phyloP scores from a whole-genome alignment of 2,329 filamentous ascomycete genomes.

The Botrytis pseudocinerea region DNA sequence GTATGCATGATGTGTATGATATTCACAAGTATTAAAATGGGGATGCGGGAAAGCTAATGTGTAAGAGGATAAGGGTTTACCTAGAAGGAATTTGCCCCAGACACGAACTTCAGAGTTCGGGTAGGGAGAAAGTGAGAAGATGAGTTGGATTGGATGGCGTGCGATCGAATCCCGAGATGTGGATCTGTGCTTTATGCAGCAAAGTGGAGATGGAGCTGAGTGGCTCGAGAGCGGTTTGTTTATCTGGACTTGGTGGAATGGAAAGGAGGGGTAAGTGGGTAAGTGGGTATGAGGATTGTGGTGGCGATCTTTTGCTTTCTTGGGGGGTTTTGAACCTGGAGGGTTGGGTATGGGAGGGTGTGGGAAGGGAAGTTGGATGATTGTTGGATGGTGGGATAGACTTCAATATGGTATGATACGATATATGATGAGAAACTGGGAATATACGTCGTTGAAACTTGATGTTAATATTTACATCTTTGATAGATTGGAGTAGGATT shows the following conservation, averaged over 20 bases:
- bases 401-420: background rate
- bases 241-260: background rate
- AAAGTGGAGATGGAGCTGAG: background rate
- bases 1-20: background rate
- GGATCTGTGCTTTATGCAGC: background rate
- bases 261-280: conserved; percentile 11
- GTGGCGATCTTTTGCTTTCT: background rate
- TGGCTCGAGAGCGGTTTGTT: background rate
- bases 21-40: background rate
- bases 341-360: background rate
- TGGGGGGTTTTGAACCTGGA: background rate
- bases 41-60: background rate
- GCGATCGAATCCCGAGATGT: background rate
- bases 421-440: background rate
- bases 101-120: background rate
- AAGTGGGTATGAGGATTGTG: background rate
- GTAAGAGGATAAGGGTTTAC: background rate
- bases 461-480: background rate
- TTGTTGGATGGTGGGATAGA: background rate
- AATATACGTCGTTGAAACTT: background rate
- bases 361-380: background rate
- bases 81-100: background rate
- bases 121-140: background rate
- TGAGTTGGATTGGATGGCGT: background rate
- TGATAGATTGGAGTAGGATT: background rate